Evolutionary conservation across 2,329 filamentous ascomycete genomes (phyloP).

Genomic region (Ophiostoma triangulosporum): DNA sequence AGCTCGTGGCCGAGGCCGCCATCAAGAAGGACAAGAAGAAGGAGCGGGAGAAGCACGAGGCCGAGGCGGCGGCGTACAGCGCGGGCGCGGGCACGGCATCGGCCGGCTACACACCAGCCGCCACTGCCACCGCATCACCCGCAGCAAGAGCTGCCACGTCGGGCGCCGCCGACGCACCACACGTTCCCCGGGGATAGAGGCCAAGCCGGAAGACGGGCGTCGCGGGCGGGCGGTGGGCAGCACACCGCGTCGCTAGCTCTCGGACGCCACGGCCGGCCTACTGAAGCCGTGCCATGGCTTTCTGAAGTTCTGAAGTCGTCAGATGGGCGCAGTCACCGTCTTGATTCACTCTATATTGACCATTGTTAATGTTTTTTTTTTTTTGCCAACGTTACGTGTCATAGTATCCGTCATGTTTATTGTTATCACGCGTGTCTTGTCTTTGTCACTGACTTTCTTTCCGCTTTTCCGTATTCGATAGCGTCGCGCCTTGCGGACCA

Average conservation of each 20-base stretch:
- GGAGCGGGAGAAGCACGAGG: constrained; percentile 23
- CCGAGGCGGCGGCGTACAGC: background rate
- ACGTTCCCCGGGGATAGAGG: constrained; percentile 20
- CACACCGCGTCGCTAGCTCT: background rate
- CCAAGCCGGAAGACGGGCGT: background rate
- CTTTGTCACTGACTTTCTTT: background rate
- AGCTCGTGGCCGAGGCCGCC: constrained; percentile 90
- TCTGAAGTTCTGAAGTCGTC: no score
- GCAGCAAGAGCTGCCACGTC: constrained; percentile 15
- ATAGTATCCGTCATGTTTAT: background rate
- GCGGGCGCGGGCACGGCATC: background rate
- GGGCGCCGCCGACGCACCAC: constrained; percentile 24
- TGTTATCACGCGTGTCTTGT: background rate
- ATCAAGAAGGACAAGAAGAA: constrained; percentile 79
- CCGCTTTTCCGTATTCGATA: background rate
- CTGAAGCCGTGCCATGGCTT: no score
- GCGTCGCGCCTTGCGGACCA: background rate
- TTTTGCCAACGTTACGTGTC: no score
- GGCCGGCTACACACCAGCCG: background rate
- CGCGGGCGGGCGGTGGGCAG: background rate
- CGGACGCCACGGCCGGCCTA: no score
- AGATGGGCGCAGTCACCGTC: no score
- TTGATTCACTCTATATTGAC: no score
- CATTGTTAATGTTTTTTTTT: no score
- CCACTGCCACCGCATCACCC: background rate